Percentiles rank a stretch among this genome's conserved stretches.
phyloP scores from a whole-genome alignment of 768 basidiomycete species.

The Mycena vitilis region DNA sequence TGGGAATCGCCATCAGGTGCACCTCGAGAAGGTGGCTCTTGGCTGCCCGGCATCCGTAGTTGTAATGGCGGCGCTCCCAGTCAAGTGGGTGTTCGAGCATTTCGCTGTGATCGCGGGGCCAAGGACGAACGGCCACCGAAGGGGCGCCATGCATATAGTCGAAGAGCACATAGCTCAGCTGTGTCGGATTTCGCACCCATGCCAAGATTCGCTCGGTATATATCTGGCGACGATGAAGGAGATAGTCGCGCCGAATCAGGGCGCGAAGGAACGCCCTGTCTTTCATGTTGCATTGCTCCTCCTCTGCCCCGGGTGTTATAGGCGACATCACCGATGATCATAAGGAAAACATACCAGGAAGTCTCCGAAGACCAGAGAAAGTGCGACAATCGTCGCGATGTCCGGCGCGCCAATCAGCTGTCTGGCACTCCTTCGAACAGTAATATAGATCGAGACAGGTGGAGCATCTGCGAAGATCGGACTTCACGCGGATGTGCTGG shows the following conservation, averaged over 20 bases:
- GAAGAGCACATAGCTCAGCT: background rate
- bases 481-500: background rate
- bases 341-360: background rate
- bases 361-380: background rate
- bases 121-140: background rate
- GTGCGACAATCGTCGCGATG: background rate
- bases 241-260: constrained; percentile 8
- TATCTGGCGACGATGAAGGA: background rate
- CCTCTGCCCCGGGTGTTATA: background rate
- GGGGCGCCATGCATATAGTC: background rate
- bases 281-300: constrained; percentile 1
- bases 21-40: background rate
- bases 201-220: background rate
- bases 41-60: background rate
- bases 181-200: background rate
- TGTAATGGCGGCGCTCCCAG: background rate
- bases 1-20: constrained; percentile 10
- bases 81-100: background rate
- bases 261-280: constrained; percentile 10
- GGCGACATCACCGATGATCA: too few species aligned
- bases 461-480: constrained; percentile 5
- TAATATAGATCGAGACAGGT: constrained; percentile 15
- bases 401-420: background rate
- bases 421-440: constrained; percentile 5
- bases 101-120: background rate